Evolutionary conservation across 2,329 filamentous ascomycete genomes (phyloP).

Genomic region (Aspergillus vadensis): DNA sequence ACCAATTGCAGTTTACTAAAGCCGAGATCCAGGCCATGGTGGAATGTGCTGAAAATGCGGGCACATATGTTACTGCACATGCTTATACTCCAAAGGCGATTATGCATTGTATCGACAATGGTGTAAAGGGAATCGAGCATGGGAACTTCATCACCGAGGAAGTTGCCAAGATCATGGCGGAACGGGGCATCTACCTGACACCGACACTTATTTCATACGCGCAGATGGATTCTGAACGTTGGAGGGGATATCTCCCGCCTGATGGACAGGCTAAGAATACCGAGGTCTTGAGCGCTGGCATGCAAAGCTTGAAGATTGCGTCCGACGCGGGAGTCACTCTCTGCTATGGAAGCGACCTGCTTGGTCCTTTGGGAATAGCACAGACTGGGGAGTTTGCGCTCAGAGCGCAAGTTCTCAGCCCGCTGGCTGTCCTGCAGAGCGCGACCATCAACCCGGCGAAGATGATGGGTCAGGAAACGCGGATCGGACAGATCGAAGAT

Average conservation of each 20-base stretch:
- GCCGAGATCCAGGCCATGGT: conserved; percentile 59
- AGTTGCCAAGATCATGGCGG: conserved; percentile 55
- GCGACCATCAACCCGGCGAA: conserved; percentile 57
- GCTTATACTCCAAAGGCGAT: conserved; percentile 60
- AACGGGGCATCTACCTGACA: conserved; percentile 53
- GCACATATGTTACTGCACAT: conserved; percentile 60
- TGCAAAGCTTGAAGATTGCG: conserved; percentile 53
- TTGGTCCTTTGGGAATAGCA: conserved; percentile 53
- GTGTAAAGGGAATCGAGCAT: conserved; percentile 59
- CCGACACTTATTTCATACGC: conserved; percentile 57
- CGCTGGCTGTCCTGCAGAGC: conserved; percentile 51
- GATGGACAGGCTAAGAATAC: conserved; percentile 54
- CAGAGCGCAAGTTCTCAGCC: conserved; percentile 46
- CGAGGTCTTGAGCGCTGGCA: conserved; percentile 51
- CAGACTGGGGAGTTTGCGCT: conserved; percentile 55
- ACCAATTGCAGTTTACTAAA: conserved; percentile 58
- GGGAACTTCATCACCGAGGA: conserved; percentile 48
- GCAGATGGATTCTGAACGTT: conserved; percentile 46
- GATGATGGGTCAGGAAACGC: conserved; percentile 50
- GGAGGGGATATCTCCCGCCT: conserved; percentile 25
- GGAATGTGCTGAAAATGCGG: conserved; percentile 51
- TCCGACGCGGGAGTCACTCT: conserved; percentile 57
- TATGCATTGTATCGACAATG: conserved; percentile 57
- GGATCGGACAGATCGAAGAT: conserved; percentile 53
- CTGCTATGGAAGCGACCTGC: conserved; percentile 59